These are phyloP conservation scores for Bassia scoparia DNA, from an alignment of 148 eudicot species.

Conservation along the genomic window DNA sequence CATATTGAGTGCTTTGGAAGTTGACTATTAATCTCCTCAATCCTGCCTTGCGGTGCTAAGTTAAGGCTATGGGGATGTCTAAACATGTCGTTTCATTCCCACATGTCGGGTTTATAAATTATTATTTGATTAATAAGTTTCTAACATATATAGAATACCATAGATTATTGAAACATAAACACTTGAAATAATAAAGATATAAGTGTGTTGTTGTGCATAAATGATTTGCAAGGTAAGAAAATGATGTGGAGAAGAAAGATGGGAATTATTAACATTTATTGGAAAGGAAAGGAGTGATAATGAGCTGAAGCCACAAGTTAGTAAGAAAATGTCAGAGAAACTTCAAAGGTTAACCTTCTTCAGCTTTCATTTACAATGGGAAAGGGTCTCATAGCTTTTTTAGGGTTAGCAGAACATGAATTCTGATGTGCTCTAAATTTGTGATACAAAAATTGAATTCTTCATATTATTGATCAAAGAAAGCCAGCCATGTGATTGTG, in stretches of 20 bases:
- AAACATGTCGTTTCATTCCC: too few species aligned
- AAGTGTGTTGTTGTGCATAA: background rate
- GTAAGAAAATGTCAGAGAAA: slow-evolving; percentile 14
- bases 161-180: too few species aligned
- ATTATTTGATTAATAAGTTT: too few species aligned
- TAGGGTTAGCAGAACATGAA: background rate
- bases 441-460: background rate
- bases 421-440: slow-evolving; percentile 8
- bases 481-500: background rate
- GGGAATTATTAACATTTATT: background rate
- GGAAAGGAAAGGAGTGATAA: background rate
- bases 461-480: background rate
- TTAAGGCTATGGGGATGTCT: too few species aligned
- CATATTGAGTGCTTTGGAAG: too few species aligned
- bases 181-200: too few species aligned
- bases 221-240: background rate
- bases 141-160: too few species aligned
- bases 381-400: slow-evolving; percentile 2
- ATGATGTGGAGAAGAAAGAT: background rate
- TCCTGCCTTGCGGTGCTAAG: too few species aligned
- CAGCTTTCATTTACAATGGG: slow-evolving; percentile 4
- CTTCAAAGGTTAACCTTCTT: slow-evolving; percentile 9
- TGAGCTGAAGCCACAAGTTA: background rate
- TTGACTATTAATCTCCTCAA: too few species aligned
- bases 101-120: too few species aligned